Conservation (phyloP, 2,329 filamentous ascomycete genomes). For the Ophiostoma angusticollis region DNA sequence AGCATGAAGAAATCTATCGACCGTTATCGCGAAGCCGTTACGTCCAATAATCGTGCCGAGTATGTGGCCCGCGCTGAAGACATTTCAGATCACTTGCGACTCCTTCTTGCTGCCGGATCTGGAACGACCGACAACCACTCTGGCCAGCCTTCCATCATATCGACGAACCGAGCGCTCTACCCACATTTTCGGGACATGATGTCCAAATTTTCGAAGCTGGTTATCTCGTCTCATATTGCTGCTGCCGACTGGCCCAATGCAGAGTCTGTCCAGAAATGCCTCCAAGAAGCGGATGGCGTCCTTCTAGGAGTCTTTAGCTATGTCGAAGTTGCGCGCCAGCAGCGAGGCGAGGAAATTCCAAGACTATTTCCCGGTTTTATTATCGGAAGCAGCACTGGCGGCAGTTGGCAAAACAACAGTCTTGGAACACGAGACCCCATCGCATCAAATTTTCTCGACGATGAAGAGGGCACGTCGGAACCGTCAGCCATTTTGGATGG, state of each 20-base stretch:
- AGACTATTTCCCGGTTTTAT: conserved; percentile 91
- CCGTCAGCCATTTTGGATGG: conserved; percentile 63
- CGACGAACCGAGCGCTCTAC: conserved; percentile 91
- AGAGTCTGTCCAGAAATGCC: conserved; percentile 86
- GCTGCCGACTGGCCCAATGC: conserved; percentile 90
- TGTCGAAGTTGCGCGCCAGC: conserved; percentile 86
- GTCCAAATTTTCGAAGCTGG: conserved; percentile 98
- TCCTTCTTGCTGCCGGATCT: conserved; percentile 88
- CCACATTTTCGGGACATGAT: conserved; percentile 98
- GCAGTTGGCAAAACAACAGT: conserved; percentile 73
- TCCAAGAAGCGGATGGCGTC: conserved; percentile 95
- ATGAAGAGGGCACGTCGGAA: conserved; percentile 60
- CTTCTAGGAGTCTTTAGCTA: conserved; percentile 90
- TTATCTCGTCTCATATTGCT: conserved; percentile 94
- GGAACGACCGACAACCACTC: conserved; percentile 98
- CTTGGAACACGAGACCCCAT: conserved; percentile 54
- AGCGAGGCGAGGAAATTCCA: conserved; percentile 84
- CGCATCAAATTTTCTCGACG: conserved; percentile 75
- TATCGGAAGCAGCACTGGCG: conserved; percentile 68
- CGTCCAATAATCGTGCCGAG: conserved; percentile 68
- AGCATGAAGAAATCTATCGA: conserved; percentile 91
- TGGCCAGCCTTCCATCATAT: conserved; percentile 97
- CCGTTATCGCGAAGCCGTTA: conserved; percentile 79
- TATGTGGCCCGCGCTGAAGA: conserved; percentile 94
- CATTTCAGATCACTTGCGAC: conserved; percentile 87